These are phyloP conservation scores for Rhodotorula sphaerocarpa DNA, from an alignment of 768 basidiomycete genomes.

Conservation along the genomic window DNA sequence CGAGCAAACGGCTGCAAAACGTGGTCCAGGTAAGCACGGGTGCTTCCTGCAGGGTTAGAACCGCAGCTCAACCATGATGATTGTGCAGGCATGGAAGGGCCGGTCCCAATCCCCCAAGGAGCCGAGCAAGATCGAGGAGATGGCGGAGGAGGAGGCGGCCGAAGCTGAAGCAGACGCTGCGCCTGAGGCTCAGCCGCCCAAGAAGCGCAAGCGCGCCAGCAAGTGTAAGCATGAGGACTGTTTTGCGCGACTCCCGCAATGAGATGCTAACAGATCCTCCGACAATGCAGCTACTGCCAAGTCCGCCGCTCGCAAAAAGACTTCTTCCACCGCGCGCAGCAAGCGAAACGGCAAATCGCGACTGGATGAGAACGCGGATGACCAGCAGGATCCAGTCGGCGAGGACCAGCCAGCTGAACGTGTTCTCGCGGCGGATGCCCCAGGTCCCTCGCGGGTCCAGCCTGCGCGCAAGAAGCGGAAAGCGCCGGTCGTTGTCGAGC, in stretches of 20 bases:
- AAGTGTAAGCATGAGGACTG: too few species aligned
- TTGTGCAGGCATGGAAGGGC: conserved; percentile 19
- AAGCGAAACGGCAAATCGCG: conserved; percentile 2
- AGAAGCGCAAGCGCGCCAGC: conserved; percentile 5
- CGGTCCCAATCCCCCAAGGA: conserved; percentile 5
- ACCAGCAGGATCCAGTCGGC: neutral
- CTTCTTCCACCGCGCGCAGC: conserved; percentile 13
- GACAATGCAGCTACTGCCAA: neutral
- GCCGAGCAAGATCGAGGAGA: conserved; percentile 7
- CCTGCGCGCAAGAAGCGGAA: conserved; percentile 5
- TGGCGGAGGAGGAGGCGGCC: neutral
- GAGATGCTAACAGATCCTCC: neutral
- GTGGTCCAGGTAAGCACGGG: conserved; percentile 25
- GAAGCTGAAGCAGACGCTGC: neutral
- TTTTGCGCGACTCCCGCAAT: neutral
- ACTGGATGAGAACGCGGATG: neutral
- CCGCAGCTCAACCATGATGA: neutral
- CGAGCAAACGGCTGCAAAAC: conserved; percentile 34
- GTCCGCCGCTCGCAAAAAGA: neutral
- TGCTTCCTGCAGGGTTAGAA: neutral
- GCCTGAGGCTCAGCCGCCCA: neutral
- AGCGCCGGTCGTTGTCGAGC: neutral
- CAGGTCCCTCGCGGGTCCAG: neutral
- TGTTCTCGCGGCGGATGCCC: too few species aligned
- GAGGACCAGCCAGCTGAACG: neutral